A percentile compares a stretch with the other conserved stretches of the same genome.
Conservation (phyloP, 495 filamentous ascomycete genomes). For the Penicillium tannophilum region DNA sequence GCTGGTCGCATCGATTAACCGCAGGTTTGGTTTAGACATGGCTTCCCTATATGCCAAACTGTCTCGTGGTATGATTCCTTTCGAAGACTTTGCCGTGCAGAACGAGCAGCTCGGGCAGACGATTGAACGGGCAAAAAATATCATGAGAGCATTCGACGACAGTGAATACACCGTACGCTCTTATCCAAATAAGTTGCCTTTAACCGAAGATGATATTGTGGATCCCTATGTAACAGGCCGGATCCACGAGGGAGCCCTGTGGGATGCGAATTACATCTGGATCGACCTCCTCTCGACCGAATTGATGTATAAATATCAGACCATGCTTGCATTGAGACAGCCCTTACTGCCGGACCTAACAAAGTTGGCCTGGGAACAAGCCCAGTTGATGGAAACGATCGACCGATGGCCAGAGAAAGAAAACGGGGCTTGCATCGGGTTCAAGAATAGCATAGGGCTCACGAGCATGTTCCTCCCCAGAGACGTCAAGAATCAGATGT, state of each 20-base stretch:
- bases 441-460: constrained; percentile 77
- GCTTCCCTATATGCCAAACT: constrained; percentile 73
- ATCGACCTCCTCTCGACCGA: constrained; percentile 78
- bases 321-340: constrained; percentile 52
- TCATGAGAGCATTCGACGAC: constrained; percentile 62
- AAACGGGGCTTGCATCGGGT: constrained; percentile 65
- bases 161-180: constrained; percentile 58
- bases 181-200: constrained; percentile 52
- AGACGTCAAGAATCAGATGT: constrained; percentile 73
- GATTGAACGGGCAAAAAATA: constrained; percentile 57
- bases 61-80: constrained; percentile 60
- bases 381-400: constrained; percentile 76
- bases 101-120: constrained; percentile 57
- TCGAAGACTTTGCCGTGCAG: constrained; percentile 65
- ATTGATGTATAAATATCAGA: constrained; percentile 79
- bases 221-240: constrained; percentile 69
- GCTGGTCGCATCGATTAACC: constrained; percentile 61
- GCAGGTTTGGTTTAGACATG: constrained; percentile 79
- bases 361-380: constrained; percentile 66
- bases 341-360: constrained; percentile 56
- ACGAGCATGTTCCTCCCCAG: constrained; percentile 76
- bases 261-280: constrained; percentile 70
- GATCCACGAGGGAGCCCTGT: constrained; percentile 69
- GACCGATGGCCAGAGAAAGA: constrained; percentile 71
- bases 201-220: constrained; percentile 65